phyloP scores from a whole-genome alignment of 2,329 filamentous ascomycete genomes.

The Pyricularia grisea region DNA sequence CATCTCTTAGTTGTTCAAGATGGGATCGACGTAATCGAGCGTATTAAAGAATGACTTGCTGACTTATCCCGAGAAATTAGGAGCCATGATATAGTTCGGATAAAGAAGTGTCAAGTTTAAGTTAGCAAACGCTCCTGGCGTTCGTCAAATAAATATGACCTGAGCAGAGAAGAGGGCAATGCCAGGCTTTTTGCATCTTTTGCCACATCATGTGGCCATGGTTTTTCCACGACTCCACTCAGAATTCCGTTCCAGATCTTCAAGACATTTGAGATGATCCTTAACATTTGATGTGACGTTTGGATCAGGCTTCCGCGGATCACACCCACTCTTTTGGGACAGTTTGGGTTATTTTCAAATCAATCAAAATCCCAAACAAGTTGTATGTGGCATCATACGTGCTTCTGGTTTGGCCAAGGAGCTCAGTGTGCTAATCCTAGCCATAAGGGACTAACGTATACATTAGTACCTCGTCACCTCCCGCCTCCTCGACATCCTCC shows the following conservation, averaged over 20 bases:
- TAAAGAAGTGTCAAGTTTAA: not conserved
- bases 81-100: not conserved
- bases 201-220: not conserved
- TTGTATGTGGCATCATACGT: not conserved
- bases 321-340: not conserved
- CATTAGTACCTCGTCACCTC: no score
- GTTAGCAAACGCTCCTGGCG: not conserved
- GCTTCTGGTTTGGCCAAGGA: no score
- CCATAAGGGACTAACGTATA: no score
- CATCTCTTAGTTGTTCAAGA: no score
- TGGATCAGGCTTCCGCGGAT: not conserved
- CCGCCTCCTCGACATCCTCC: no score
- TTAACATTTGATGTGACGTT: no score
- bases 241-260: no score
- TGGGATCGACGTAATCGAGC: not conserved
- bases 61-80: not conserved
- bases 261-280: no score
- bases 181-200: not conserved
- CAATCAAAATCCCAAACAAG: not conserved
- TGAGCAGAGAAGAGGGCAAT: not conserved
- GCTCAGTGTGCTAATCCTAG: no score
- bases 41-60: no score
- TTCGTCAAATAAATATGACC: not conserved
- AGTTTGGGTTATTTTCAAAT: not conserved
- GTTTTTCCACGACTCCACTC: no score